These are phyloP conservation scores for Nothophoma quercina DNA, from an alignment of 2,329 filamentous ascomycete genomes.

Conservation along the genomic window DNA sequence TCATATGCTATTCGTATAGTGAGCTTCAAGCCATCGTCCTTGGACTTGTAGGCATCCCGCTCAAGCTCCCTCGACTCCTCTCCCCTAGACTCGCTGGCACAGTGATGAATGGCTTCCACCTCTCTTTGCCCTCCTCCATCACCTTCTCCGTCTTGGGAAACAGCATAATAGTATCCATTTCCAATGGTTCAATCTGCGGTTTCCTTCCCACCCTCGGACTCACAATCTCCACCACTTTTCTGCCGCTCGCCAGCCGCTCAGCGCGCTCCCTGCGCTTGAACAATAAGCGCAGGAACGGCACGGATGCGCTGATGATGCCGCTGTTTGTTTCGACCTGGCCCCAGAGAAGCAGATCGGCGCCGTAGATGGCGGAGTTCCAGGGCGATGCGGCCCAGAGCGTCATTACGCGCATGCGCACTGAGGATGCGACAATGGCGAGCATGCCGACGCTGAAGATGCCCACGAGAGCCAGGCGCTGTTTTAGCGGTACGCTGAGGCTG, in stretches of 20 bases:
- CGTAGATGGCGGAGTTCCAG: slow-evolving; percentile 47
- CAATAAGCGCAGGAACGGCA: slow-evolving; percentile 55
- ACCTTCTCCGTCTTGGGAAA: slow-evolving; percentile 15
- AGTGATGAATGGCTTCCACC: slow-evolving; percentile 46
- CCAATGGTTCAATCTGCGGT: slow-evolving; percentile 24
- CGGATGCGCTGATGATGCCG: slow-evolving; percentile 56
- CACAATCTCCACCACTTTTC: slow-evolving; percentile 20
- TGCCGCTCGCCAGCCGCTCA: slow-evolving; percentile 12
- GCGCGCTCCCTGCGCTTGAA: slow-evolving; percentile 39
- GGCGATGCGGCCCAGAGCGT: slow-evolving; percentile 45
- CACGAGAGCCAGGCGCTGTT: slow-evolving; percentile 61
- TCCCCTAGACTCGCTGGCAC: slow-evolving; percentile 42
- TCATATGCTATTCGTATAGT: no score
- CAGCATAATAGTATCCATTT: slow-evolving; percentile 32
- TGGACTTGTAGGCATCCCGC: slow-evolving; percentile 22
- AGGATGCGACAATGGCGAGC: slow-evolving; percentile 46
- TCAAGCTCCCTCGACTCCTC: slow-evolving; percentile 29
- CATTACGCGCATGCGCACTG: slow-evolving; percentile 49
- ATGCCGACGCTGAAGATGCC: slow-evolving; percentile 47
- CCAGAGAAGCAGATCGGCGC: slow-evolving; percentile 52
- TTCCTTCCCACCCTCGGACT: slow-evolving; percentile 25
- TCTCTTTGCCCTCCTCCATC: slow-evolving; percentile 21
- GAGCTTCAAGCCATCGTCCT: slow-evolving; percentile 6
- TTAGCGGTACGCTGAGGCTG: slow-evolving; percentile 56
- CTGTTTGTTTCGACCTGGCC: slow-evolving; percentile 57